phyloP scores from a whole-genome alignment of 495 filamentous ascomycete species.

The Lichenothelia convexa region DNA sequence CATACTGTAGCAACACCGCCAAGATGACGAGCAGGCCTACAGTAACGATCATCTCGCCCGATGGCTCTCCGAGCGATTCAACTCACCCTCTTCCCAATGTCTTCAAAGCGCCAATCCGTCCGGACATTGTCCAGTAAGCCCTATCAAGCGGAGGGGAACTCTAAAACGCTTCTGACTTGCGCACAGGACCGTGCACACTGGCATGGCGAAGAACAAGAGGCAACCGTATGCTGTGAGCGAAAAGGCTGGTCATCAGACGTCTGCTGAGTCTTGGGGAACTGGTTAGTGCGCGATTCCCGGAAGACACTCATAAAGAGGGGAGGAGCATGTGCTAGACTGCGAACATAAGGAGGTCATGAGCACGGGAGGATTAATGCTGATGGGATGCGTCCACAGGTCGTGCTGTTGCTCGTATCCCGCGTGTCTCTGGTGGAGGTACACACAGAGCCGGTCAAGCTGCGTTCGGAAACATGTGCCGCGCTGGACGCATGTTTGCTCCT shows the following conservation, averaged over 20 bases:
- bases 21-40: constrained; percentile 88
- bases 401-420: constrained; percentile 98
- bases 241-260: constrained; percentile 99
- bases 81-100: constrained; percentile 83
- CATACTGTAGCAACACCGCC: no score
- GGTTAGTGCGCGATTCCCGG: constrained; percentile 43
- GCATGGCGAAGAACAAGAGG: constrained; percentile 99
- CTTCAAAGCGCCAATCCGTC: constrained; percentile 90
- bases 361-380: constrained; percentile 14
- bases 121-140: constrained; percentile 87
- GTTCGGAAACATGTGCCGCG: constrained; percentile 99
- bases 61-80: constrained; percentile 73
- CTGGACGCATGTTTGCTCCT: constrained; percentile 98
- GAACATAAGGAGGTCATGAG: constrained; percentile 1
- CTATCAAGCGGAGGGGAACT: constrained; percentile 2
- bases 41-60: constrained; percentile 81
- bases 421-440: constrained; percentile 99
- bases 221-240: constrained; percentile 99
- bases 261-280: constrained; percentile 99
- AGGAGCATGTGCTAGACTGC: not conserved
- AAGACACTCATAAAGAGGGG: not conserved
- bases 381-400: constrained; percentile 44
- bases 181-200: constrained; percentile 69
- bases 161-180: constrained; percentile 21
- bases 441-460: constrained; percentile 99